Base-by-base conservation (phyloP, 768 basidiomycete species). In the Rhizopogon vesiculosus region DNA sequence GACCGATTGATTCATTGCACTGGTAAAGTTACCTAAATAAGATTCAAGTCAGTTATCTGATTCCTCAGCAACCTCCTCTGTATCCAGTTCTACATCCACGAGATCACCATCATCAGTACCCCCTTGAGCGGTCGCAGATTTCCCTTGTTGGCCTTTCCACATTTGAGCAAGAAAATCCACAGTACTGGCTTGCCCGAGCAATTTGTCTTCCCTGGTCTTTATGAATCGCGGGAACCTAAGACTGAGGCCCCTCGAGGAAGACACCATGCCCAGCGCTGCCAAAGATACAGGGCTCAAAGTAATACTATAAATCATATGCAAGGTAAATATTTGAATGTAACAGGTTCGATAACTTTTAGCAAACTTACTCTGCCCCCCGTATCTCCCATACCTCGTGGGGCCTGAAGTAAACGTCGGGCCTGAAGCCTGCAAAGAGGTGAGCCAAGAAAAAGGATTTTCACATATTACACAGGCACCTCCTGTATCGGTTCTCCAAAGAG, bases 321-420 rank as follows among this genome's bases (percentile, higher is more conserved):
- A 50, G 57, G 62, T 62, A 51, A 39, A 38, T 49, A 48, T 48
- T 15, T 1, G 18, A 25, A 19, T 48, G 25, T 25, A 56, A 29
- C 7, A 43, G n/a, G 13, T 29, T 54, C 35, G 39, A 56, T 48
- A 29, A 9, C 18, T 15, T 35, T 19, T 10, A 49, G 19, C 9
- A 49, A 50, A 66, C 76, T 67, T 59, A 83, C 86, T 89, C 85
- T 56, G 88, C 86, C 40, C 87, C 85, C 28, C 83, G 80, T 55
- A 96, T 89, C 72, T 97, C 93, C 94, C 94, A 97, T 15, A 93
- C 90, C 65, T 89, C 84, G 55, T 73, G 72, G 18, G 89, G 87
- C 59, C 76, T 78, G 65, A 90, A 88, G 66, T 84, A 90, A 39
- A 87, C 79, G 54, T 84, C 76, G 3, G 88, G 87, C 52, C 62